Conservation (phyloP, 1,284 basidiomycete genomes). For the Laetiporus sulphureus region DNA sequence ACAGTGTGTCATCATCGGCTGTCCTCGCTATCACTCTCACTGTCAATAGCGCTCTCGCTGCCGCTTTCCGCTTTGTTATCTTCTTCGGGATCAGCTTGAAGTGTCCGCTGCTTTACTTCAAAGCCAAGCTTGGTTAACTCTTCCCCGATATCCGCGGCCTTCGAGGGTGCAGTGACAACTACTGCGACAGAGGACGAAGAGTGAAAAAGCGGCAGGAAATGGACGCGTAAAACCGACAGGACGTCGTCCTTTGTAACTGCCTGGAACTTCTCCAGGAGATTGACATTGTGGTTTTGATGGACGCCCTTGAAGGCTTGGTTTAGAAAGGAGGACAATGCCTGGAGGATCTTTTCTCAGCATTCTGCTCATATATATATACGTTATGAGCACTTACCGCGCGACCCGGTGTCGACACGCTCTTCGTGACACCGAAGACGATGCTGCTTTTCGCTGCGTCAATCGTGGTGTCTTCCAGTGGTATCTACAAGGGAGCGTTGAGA, state of each 20-base stretch:
- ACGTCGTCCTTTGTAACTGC: conserved; percentile 76
- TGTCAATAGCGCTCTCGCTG: conserved; percentile 18
- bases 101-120: conserved; percentile 64
- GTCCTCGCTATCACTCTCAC: conserved; percentile 26
- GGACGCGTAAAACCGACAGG: conserved; percentile 58
- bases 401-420: conserved; percentile 77
- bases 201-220: conserved; percentile 87
- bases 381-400: conserved; percentile 58
- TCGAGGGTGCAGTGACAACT: conserved; percentile 78
- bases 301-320: conserved; percentile 86
- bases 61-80: conserved; percentile 18
- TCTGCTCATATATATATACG: background rate
- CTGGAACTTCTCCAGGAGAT: conserved; percentile 76
- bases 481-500: conserved; percentile 36
- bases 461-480: conserved; percentile 75
- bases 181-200: conserved; percentile 73
- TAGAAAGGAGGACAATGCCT: conserved; percentile 77
- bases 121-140: conserved; percentile 70
- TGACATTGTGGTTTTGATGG: conserved; percentile 64
- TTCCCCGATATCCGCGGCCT: conserved; percentile 67
- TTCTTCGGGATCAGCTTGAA: conserved; percentile 54
- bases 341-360: conserved; percentile 2
- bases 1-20: conserved; percentile 15
- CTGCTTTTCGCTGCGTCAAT: conserved; percentile 91
- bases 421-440: conserved; percentile 81